Base-by-base conservation (phyloP, 176 grass and related monocot genomes). In the Themeda triandra region DNA sequence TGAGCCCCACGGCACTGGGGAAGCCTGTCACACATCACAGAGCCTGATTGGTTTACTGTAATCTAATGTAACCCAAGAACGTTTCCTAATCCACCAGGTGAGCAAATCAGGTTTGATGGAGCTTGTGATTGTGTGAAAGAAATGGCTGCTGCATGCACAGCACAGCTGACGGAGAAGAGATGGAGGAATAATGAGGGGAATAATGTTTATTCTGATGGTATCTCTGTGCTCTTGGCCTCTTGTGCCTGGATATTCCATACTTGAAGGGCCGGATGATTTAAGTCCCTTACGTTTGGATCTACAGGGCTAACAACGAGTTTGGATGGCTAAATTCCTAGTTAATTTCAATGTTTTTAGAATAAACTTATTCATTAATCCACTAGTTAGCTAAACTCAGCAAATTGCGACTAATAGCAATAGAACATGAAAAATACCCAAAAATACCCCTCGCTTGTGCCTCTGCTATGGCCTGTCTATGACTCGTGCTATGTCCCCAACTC, bases 221-320 rank as follows among this genome's bases (percentile, higher is more conserved):
- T 66, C 78, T 35, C 13, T 2, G 42, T 25, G 64, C 11, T 64
- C 9, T n/a, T n/a, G n/a, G n/a, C n/a, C n/a, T n/a, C n/a, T 89
- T 81, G 49, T 81, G 29, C 77, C 13, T 81, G 88, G 56, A 90
- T 82, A 90, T 90, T 86, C 88, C 83, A 28, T 82, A 21, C 66
- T 30, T 24, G 54, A 11, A 77, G 9, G 28, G 1, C 13, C 66
- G 19, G 37, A 33, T 53, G 37, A 33, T 53, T 64, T 81, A 8
- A 58, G 2, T 3, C 21, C 21, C 54, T 56, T 4, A 56, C 21
- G 39, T 41, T 5, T 18, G 39, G 0, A 41, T 41, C 8, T 42
- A 44, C 2, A 46, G 44, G 44, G 4, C 13, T 46, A 46, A 13
- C 13, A 0, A 48, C 45, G 0, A 48, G 45, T 0, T 48, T 6